Evolutionary conservation across 2,329 filamentous ascomycete species (phyloP), one percentile per base, ranked within the genome.

Genomic region (Hypocreales sp.): DNA sequence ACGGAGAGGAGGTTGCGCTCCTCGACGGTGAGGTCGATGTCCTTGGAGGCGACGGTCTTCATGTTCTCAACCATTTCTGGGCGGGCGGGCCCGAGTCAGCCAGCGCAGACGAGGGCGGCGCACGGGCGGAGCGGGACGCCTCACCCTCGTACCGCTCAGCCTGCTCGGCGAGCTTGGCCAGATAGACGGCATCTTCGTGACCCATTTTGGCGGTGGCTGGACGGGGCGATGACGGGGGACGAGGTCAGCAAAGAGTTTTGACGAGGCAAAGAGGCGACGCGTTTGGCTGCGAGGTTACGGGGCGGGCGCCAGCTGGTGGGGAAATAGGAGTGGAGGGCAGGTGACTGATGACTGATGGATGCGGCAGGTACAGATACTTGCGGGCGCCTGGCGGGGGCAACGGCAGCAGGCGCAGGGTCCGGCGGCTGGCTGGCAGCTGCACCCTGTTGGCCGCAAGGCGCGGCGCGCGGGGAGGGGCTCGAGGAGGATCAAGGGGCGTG

Each of bases 151-250:
- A 98, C 60, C 90, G 87, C 78, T 98, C 90, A 62, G 90, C 90
- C 77, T 98, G 90, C 79, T 98, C 90, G 58, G 90, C 90, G 61
- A 98, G 81, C 84, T 95, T 95, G 66, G 90, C 90, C 60, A 95
- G 79, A 64, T 95, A 95, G 55, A 98, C 90, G 52, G 86, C 87
- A 68, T 95, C 86, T 74, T 95, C 87, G 72, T 93, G 83, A 75
- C 81, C 84, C 87, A 95, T 95, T 68, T 68, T 86, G 69, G 29
- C 26, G 26, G 20, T 30, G 11, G 13, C 28, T 33, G 20, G n/a
- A 14, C 22, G 30, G 22, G 8, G 13, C 8, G n/a, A 12, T 2
- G 6, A 19, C 6, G 12, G 11, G 8, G 5, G 9, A 17, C n/a
- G 6, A 16, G 24, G 21, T 11, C n/a, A n/a, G n/a, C n/a, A n/a